Conservation (phyloP, 2,329 filamentous ascomycete species). For the Colletotrichum liaoningense region DNA sequence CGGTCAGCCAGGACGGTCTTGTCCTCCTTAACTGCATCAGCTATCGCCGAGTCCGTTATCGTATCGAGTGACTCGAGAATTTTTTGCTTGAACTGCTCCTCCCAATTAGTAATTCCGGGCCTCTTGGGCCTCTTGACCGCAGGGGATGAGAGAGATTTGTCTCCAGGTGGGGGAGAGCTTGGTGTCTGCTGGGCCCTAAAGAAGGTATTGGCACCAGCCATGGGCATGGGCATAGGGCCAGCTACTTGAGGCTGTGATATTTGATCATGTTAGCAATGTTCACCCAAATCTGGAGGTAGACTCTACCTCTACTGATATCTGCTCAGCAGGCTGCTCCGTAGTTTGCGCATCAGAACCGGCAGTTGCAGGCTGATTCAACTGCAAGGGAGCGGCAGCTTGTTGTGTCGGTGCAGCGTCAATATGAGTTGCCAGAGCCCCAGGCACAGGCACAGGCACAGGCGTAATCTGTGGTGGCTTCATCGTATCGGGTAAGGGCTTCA, state of each 20-base stretch:
- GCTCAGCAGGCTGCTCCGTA: not conserved
- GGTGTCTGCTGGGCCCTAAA: slow-evolving; percentile 42
- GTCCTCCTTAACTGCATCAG: slow-evolving; percentile 1
- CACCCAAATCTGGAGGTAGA: not conserved
- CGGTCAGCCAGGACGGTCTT: slow-evolving; percentile 12
- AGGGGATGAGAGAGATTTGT: not conserved
- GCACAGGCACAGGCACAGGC: not conserved
- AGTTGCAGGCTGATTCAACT: not conserved
- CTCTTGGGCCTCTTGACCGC: slow-evolving; percentile 6
- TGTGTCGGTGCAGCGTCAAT: not conserved
- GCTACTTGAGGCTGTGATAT: slow-evolving; percentile 2
- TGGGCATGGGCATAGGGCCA: slow-evolving; percentile 43
- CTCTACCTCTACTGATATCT: slow-evolving; percentile 4
- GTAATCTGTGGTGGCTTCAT: not conserved
- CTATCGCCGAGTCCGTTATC: slow-evolving; percentile 10
- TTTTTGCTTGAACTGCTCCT: slow-evolving; percentile 40
- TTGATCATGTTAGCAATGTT: not conserved
- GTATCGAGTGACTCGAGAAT: slow-evolving; percentile 25
- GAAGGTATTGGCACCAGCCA: slow-evolving; percentile 50
- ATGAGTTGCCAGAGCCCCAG: not conserved
- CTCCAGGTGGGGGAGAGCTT: not conserved
- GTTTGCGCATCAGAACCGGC: not conserved
- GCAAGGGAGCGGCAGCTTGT: not conserved
- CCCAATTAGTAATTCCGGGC: slow-evolving; percentile 5
- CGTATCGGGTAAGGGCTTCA: not conserved